Evolutionary conservation across 495 filamentous ascomycete genomes (phyloP).

Genomic region (Baudoinia panamericana): DNA sequence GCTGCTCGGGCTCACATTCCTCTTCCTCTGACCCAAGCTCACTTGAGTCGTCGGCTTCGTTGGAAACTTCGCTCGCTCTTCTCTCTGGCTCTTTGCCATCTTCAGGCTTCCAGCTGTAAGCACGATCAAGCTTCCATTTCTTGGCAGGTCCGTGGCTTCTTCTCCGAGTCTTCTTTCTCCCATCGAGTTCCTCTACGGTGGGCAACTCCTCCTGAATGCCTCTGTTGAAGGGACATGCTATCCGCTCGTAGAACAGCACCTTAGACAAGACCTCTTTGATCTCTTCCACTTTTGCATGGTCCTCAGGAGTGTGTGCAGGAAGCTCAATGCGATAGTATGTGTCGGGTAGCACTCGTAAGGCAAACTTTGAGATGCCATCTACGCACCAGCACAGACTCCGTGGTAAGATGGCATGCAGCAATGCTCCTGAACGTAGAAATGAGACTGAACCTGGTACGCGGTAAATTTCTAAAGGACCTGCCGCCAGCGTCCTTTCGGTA

Average conservation of each 20-base stretch:
- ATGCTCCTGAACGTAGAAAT: slow-evolving; percentile 69
- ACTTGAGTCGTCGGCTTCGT: no score
- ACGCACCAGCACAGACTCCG: slow-evolving; percentile 91
- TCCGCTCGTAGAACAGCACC: slow-evolving; percentile 73
- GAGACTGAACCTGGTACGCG: slow-evolving; percentile 65
- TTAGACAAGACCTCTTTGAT: slow-evolving; percentile 56
- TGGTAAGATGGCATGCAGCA: slow-evolving; percentile 70
- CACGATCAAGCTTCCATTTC: slow-evolving; percentile 38
- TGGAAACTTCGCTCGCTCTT: no score
- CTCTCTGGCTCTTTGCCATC: slow-evolving; percentile 15
- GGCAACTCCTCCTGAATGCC: slow-evolving; percentile 65
- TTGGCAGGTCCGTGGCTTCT: slow-evolving; percentile 21
- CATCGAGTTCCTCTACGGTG: slow-evolving; percentile 40
- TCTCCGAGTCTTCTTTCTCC: slow-evolving; percentile 45
- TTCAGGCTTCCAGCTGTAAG: slow-evolving; percentile 34
- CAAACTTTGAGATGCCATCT: slow-evolving; percentile 68
- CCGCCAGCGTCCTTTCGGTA: slow-evolving; percentile 69
- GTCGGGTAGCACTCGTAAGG: slow-evolving; percentile 62
- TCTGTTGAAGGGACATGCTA: slow-evolving; percentile 70
- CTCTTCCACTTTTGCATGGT: slow-evolving; percentile 44
- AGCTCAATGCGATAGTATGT: slow-evolving; percentile 85
- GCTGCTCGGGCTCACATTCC: no score
- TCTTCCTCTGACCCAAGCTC: no score
- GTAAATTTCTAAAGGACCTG: slow-evolving; percentile 67
- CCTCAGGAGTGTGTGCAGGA: slow-evolving; percentile 46